Conservation (phyloP, 768 basidiomycete genomes). For the Suillus hirtellus region DNA sequence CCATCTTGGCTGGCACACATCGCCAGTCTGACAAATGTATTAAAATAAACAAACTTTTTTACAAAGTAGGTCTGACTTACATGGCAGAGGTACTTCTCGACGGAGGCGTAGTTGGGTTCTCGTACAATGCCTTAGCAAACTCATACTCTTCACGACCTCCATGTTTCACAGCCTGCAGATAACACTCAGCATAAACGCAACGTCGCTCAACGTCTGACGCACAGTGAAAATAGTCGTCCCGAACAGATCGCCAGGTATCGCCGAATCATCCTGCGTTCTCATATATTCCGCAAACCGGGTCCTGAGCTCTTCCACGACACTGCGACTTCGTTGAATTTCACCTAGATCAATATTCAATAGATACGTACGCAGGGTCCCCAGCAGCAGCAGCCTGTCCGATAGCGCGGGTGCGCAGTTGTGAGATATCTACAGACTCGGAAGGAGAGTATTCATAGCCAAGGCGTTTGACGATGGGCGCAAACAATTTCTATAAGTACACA, state of each 20-base stretch:
- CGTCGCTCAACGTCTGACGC: constrained; percentile 20
- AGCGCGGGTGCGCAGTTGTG: constrained; percentile 73
- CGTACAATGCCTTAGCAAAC: constrained; percentile 64
- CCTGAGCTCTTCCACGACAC: constrained; percentile 73
- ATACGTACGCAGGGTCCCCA: constrained; percentile 41
- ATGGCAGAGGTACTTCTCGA: constrained; percentile 66
- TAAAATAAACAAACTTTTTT: constrained; percentile 6
- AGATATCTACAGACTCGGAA: constrained; percentile 65
- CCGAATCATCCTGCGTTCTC: constrained; percentile 70
- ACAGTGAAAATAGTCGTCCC: constrained; percentile 54
- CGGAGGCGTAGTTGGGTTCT: constrained; percentile 73
- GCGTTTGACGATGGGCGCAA: constrained; percentile 72
- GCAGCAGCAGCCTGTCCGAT: constrained; percentile 55
- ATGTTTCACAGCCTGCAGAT: constrained; percentile 61
- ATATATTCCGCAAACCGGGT: constrained; percentile 71
- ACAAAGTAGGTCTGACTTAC: constrained; percentile 37
- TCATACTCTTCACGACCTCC: constrained; percentile 78
- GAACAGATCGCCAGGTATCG: constrained; percentile 81
- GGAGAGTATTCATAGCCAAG: constrained; percentile 76
- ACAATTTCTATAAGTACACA: constrained; percentile 47
- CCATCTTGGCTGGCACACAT: constrained; percentile 61
- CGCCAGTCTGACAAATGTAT: constrained; percentile 35
- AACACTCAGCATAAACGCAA: constrained; percentile 7
- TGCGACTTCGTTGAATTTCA: constrained; percentile 28
- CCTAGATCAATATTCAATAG: background rate